A percentile compares a stretch with the other conserved stretches of the same genome.
phyloP scores from a whole-genome alignment of 192 early-diverging fungal species.

The Backusella morwellensis region DNA sequence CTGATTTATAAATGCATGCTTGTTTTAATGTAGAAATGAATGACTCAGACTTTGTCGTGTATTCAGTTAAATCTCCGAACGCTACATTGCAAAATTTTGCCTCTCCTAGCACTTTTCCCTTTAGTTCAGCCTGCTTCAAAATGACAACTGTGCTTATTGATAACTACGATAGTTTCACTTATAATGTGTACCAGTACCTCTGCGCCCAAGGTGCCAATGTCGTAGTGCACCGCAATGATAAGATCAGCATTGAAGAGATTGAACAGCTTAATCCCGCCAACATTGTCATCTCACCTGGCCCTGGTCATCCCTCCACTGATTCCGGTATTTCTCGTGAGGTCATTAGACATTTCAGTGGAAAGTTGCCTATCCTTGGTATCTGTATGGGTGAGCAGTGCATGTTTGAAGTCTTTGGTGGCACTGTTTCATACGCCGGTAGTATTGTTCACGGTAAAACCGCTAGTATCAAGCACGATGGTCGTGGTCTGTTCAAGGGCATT shows the following conservation, averaged over 20 bases:
- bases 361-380: slow-evolving; percentile 94
- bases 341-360: slow-evolving; percentile 86
- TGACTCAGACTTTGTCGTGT: not conserved
- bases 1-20: not conserved
- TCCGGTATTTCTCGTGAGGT: slow-evolving; percentile 90
- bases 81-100: not conserved
- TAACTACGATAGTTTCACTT: slow-evolving; percentile 99
- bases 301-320: slow-evolving; percentile 88
- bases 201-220: slow-evolving; percentile 90
- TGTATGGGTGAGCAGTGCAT: slow-evolving; percentile 99
- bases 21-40: not conserved
- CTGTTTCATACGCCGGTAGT: slow-evolving; percentile 91
- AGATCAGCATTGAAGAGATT: slow-evolving; percentile 85
- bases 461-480: slow-evolving; percentile 86
- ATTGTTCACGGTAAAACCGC: slow-evolving; percentile 97
- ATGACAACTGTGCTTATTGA: slow-evolving; percentile 87
- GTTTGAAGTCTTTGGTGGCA: slow-evolving; percentile 93
- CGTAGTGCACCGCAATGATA: slow-evolving; percentile 90
- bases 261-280: slow-evolving; percentile 83
- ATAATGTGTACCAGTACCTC: slow-evolving; percentile 97
- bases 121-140: not conserved
- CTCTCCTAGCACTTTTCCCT: not conserved
- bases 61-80: not conserved
- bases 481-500: slow-evolving; percentile 83
- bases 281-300: slow-evolving; percentile 96